Evolutionary conservation across 306 rosid genomes (phyloP).

Genomic region (Prunus fruticosa): DNA sequence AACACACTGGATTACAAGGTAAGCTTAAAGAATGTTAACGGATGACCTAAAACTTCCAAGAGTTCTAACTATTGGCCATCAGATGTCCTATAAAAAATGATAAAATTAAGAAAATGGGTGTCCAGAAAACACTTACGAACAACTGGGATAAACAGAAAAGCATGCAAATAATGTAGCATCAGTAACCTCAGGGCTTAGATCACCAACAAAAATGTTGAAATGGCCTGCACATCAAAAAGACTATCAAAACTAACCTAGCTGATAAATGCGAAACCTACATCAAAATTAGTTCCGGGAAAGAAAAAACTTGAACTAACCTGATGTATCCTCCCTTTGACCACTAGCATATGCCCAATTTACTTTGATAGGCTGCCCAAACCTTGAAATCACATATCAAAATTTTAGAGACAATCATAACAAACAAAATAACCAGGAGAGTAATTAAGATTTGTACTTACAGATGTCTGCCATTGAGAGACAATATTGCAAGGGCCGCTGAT

Average conservation of each 20-base stretch:
- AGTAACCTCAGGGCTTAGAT: slow-evolving; percentile 97
- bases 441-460: slow-evolving; percentile 54
- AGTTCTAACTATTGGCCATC: not conserved
- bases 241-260: slow-evolving; percentile 15
- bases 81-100: not conserved
- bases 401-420: slow-evolving; percentile 22
- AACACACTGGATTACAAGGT: not conserved
- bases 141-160: slow-evolving; percentile 88
- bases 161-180: slow-evolving; percentile 96
- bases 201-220: slow-evolving; percentile 94
- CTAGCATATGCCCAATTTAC: slow-evolving; percentile 99
- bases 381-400: slow-evolving; percentile 33
- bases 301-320: slow-evolving; percentile 61
- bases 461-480: slow-evolving; percentile 95
- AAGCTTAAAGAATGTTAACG: not conserved
- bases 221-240: slow-evolving; percentile 64
- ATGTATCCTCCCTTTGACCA: slow-evolving; percentile 98
- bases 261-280: slow-evolving; percentile 5
- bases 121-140: slow-evolving; percentile 74
- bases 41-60: not conserved
- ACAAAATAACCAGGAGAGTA: not conserved
- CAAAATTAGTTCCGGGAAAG: not conserved
- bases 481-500: slow-evolving; percentile 90
- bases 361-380: slow-evolving; percentile 99
- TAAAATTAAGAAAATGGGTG: slow-evolving; percentile 15